Conservation (phyloP, 1,284 basidiomycete species). For the Fereydounia khargensis region DNA sequence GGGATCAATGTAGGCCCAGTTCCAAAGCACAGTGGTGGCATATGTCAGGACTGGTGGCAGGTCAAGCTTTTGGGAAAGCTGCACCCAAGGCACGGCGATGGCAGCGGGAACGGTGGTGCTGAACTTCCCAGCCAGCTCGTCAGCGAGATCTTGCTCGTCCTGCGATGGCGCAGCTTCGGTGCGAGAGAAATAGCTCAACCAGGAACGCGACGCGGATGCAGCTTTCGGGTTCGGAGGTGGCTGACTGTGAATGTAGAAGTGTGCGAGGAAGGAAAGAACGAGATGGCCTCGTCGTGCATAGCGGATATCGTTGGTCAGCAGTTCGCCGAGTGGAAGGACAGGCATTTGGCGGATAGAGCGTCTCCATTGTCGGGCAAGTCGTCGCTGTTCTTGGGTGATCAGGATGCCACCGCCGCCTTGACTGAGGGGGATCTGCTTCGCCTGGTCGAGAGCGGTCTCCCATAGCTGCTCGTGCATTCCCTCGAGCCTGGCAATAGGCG, state of each 20-base stretch:
- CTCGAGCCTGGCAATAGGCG: slow-evolving; percentile 69
- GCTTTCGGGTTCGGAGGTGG: slow-evolving; percentile 34
- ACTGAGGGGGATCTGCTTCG: slow-evolving; percentile 56
- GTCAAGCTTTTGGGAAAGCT: slow-evolving; percentile 72
- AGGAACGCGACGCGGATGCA: slow-evolving; percentile 1
- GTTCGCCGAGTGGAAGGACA: slow-evolving; percentile 24
- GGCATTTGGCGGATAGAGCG: slow-evolving; percentile 61
- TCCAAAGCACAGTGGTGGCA: slow-evolving; percentile 89
- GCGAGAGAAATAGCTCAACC: slow-evolving; percentile 26
- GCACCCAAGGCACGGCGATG: slow-evolving; percentile 69
- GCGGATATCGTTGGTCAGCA: slow-evolving; percentile 41
- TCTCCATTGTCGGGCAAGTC: slow-evolving; percentile 64
- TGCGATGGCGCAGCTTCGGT: slow-evolving; percentile 12
- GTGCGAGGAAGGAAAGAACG: slow-evolving; percentile 79
- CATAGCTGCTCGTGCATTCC: slow-evolving; percentile 66
- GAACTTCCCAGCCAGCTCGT: slow-evolving; percentile 33
- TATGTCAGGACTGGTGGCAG: slow-evolving; percentile 89
- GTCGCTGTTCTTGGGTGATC: slow-evolving; percentile 17
- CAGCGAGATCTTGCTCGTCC: slow-evolving; percentile 20
- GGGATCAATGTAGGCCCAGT: slow-evolving; percentile 66
- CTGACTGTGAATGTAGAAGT: slow-evolving; percentile 82
- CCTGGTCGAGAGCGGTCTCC: slow-evolving; percentile 65
- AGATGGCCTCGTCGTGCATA: slow-evolving; percentile 70
- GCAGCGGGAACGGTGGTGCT: slow-evolving; percentile 68
- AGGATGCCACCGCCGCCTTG: slow-evolving; percentile 36